Conservation (phyloP, 495 filamentous ascomycete species). For the Penicillium nucicola region DNA sequence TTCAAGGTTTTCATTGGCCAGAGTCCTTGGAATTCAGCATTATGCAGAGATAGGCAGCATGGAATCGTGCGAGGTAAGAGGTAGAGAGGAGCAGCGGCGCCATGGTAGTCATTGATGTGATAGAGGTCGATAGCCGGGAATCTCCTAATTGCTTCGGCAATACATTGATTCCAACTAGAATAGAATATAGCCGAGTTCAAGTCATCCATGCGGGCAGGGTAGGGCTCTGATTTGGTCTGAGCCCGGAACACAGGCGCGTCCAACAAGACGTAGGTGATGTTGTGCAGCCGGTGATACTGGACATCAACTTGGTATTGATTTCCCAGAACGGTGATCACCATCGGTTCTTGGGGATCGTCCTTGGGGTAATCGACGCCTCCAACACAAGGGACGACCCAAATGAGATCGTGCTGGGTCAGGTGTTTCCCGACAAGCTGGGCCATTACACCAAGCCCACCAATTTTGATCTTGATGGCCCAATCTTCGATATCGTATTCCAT, state of each 20-base stretch:
- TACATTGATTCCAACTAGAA: constrained; percentile 70
- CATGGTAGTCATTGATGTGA: constrained; percentile 81
- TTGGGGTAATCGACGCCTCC: constrained; percentile 64
- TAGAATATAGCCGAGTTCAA: constrained; percentile 69
- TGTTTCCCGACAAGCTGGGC: constrained; percentile 68
- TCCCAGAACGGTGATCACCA: constrained; percentile 61
- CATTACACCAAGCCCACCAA: constrained; percentile 69
- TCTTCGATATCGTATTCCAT: constrained; percentile 76
- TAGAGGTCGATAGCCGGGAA: constrained; percentile 66
- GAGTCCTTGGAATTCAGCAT: constrained; percentile 72
- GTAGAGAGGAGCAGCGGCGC: constrained; percentile 67
- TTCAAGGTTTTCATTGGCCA: constrained; percentile 69
- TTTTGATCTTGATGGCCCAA: constrained; percentile 71
- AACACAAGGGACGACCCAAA: constrained; percentile 72
- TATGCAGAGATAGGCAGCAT: constrained; percentile 51
- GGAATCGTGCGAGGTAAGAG: constrained; percentile 58
- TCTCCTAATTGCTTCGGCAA: constrained; percentile 57
- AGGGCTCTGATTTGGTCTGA: constrained; percentile 65
- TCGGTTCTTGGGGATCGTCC: constrained; percentile 57
- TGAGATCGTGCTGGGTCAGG: constrained; percentile 61
- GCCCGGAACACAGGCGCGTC: constrained; percentile 71
- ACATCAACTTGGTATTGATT: constrained; percentile 61
- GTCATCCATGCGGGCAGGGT: constrained; percentile 72
- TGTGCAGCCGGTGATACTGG: constrained; percentile 61
- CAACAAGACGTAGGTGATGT: constrained; percentile 70